A percentile compares a stretch with the other conserved stretches of the same genome.
Evolutionary conservation across 306 rosid species (phyloP).

Genomic region (Vachellia collinsii): DNA sequence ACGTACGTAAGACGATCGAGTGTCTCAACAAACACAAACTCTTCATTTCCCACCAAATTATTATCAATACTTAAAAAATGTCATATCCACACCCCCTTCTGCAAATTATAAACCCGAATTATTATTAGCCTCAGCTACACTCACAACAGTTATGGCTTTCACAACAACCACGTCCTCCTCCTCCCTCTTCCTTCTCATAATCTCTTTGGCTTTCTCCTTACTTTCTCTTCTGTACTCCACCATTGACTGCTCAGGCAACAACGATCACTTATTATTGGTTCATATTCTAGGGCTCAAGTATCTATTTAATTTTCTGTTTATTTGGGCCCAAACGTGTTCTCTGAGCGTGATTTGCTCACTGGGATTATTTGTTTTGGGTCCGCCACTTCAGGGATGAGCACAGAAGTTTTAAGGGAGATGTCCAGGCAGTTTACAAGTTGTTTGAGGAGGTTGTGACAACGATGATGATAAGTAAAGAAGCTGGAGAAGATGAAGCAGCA

Average conservation of each 20-base stretch:
- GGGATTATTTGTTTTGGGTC: conserved; percentile 49
- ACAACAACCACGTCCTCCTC: not conserved
- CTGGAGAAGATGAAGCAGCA: conserved; percentile 36
- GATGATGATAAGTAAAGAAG: not conserved
- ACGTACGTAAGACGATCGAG: too few species aligned
- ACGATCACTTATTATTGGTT: conserved; percentile 25
- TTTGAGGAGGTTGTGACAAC: conserved; percentile 43
- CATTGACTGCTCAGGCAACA: conserved; percentile 47
- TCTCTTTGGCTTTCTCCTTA: not conserved
- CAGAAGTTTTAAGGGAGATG: not conserved
- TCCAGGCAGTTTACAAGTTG: conserved; percentile 28
- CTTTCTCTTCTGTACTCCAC: conserved; percentile 40
- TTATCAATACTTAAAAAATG: too few species aligned
- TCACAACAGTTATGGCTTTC: not conserved
- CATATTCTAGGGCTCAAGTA: conserved; percentile 36
- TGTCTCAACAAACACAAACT: too few species aligned
- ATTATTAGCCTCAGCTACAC: not conserved
- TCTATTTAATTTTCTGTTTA: conserved; percentile 39
- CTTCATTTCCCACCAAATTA: too few species aligned
- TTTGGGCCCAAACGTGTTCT: conserved; percentile 19
- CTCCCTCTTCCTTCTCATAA: not conserved
- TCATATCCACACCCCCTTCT: too few species aligned
- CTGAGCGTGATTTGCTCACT: conserved; percentile 36
- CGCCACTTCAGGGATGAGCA: too few species aligned
- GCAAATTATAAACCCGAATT: not conserved